Base-by-base conservation (phyloP, 352 stramenopile species). In the Phytophthora citrophthora region DNA sequence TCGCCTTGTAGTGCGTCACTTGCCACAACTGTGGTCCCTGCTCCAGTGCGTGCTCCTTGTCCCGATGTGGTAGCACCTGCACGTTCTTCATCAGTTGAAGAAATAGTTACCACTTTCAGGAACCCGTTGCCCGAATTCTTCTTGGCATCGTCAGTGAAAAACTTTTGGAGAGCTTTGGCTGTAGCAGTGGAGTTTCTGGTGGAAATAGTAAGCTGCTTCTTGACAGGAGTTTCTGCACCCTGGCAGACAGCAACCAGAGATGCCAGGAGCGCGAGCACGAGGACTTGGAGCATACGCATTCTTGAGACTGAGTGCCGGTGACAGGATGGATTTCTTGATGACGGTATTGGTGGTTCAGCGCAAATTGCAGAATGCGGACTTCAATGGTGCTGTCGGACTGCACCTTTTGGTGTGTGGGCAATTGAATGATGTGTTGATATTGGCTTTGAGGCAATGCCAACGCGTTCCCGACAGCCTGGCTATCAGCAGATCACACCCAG, bases 131-230 rank as follows among this genome's bases (percentile, higher is more conserved):
- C 44, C 11, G 44, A 31, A 46, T 61, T 60, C 40, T 54, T 29
- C 49, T 66, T 66, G 31, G 58, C 58, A 23, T 66, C 58, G 1
- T 44, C 49, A 7, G n/a, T 16, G 40, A 66, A 66, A 38, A 66
- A 54, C 29, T 54, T 54, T 24, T 66, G 18, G 27, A 64, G 36
- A n/a, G 57, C 47, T 13, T 64, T 64, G 39, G 48, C 29, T 4
- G 60, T 68, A 7, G 53, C 31, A 1, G 27, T 51, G 15, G 53
- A 29, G 45, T 68, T 63, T 12, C 13, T 50, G 10, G 47, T 58
- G 9, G 36, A n/a, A 18, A 61, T 57, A 5, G 36, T 45, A 20
- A 68, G 40, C 24, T 68, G 52, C n/a, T 57, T 55, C 29, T 61
- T 68, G 18, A 46, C 44, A 12, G 52, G 10, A 12, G 32, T 11